Base-by-base conservation (phyloP, 139 green algal species). In the Tetradesmus lagerheimii region DNA sequence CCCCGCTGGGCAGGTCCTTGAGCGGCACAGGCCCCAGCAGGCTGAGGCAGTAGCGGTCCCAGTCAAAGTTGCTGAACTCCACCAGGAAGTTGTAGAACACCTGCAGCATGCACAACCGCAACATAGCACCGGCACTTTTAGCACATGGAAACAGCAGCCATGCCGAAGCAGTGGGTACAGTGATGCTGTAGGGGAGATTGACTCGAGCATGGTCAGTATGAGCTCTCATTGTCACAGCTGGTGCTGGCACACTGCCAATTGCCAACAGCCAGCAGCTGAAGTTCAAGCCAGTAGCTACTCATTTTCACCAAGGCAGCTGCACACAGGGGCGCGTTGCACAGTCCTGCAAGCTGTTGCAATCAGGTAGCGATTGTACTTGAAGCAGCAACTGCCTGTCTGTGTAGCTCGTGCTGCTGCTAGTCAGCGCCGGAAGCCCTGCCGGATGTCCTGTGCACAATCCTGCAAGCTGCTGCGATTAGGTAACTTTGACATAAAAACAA, bases 21-120 rank as follows among this genome's bases (percentile, higher is more conserved):
- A 88, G 62, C 16, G 83, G 83, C 2, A 95, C 85, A 27, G 96
- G 95, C 2, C 97, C 97, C 67, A 95, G 92, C 71, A 99, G 90
- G 83, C 92, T 97, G 20, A 99, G 90, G 86, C 93, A 97, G 89
- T 96, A 96, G 16, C 90, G 90, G 84, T 99, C 97, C 98, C 98
- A 99, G 89, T 98, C 93, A 91, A 98, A 99, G 27, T 82, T 88
- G 85, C 93, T 94, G 89, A 98, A 98, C 85, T 97, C 96, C 3
- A 93, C 74, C 76, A 99, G 89, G 85, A 99, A 99, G 80, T 95
- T 95, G 86, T 97, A 94, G 89, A 99, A 90, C 34, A 99, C 95
- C 95, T 98, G 93, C 64, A 80, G 53, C 27, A 35, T 39, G 35
- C 31, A 79, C 35, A 45, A 25, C 5, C 66, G 57, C 37, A 45